Evolutionary conservation across 768 basidiomycete genomes (phyloP).

Genomic region (Terana coerulea): DNA sequence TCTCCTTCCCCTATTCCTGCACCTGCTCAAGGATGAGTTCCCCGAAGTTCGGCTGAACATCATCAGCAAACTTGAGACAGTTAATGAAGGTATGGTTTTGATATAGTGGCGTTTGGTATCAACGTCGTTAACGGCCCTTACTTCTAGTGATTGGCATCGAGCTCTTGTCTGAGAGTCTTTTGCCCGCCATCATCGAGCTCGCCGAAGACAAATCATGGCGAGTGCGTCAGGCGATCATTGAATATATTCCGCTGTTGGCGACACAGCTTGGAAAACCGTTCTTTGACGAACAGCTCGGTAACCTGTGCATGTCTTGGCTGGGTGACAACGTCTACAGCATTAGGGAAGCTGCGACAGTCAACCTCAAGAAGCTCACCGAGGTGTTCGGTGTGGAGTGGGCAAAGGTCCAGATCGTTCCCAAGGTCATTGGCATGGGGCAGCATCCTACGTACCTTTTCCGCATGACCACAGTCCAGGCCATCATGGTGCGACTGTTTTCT

Average conservation of each 20-base stretch:
- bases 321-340: conserved; percentile 99
- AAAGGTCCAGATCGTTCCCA: conserved; percentile 87
- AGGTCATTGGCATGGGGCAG: conserved; percentile 94
- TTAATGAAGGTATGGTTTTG: conserved; percentile 72
- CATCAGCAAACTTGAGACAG: conserved; percentile 96
- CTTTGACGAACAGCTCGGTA: conserved; percentile 96
- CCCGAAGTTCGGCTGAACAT: conserved; percentile 96
- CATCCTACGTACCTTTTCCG: conserved; percentile 96
- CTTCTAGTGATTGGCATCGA: conserved; percentile 93
- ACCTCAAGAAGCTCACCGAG: conserved; percentile 94
- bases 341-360: conserved; percentile 95
- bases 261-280: conserved; percentile 96
- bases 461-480: conserved; percentile 99
- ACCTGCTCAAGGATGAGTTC: conserved; percentile 97
- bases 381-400: conserved; percentile 99
- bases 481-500: conserved; percentile 62
- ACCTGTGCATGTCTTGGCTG: conserved; percentile 98
- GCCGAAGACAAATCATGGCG: conserved; percentile 99
- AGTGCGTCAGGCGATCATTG: conserved; percentile 98
- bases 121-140: conserved; percentile 8
- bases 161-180: conserved; percentile 86
- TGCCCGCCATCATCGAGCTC: conserved; percentile 96
- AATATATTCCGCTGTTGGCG: conserved; percentile 97
- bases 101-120: conserved; percentile 6
- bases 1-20: conserved; percentile 93